A percentile compares a stretch with the other conserved stretches of the same genome.
Conservation (phyloP, 192 early-diverging fungal species). For the Podochytrium sp. region DNA sequence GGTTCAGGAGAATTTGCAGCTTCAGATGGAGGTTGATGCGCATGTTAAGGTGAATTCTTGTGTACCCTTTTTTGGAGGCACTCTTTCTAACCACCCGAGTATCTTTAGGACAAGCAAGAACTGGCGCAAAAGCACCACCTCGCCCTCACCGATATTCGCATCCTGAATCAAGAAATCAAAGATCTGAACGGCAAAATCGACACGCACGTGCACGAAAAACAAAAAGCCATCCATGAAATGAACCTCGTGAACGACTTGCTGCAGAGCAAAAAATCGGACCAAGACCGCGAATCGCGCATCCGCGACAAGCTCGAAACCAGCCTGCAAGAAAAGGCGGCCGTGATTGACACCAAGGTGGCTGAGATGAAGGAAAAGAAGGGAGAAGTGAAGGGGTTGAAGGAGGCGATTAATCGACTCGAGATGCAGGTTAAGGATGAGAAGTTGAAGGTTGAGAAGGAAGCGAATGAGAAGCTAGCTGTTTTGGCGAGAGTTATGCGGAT, state of each 20-base stretch:
- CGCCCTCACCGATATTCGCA: constrained; percentile 33
- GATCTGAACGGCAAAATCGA: constrained; percentile 37
- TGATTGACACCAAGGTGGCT: constrained; percentile 37
- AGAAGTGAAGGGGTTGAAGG: constrained; percentile 40
- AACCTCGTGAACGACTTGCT: constrained; percentile 54
- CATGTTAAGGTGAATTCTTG: constrained; percentile 31
- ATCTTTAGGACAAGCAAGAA: constrained; percentile 43
- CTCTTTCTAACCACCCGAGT: no score
- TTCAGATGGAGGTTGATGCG: constrained; percentile 43
- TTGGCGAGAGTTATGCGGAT: constrained; percentile 33
- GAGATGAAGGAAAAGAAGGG: constrained; percentile 34
- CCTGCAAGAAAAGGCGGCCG: constrained; percentile 32
- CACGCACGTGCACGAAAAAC: constrained; percentile 31
- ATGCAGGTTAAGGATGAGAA: constrained; percentile 47
- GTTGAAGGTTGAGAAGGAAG: constrained; percentile 30
- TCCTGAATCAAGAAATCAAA: constrained; percentile 35
- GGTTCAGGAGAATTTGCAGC: constrained; percentile 49
- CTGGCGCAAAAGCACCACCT: constrained; percentile 31
- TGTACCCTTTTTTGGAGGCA: no score
- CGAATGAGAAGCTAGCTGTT: constrained; percentile 47
- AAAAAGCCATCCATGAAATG: constrained; percentile 43
- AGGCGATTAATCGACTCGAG: constrained; percentile 41
- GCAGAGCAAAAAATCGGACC: constrained; percentile 56
- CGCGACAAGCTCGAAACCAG: constrained; percentile 53
- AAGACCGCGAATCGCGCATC: constrained; percentile 50